A percentile compares a stretch with the other conserved stretches of the same genome.
phyloP scores from a whole-genome alignment of 208 protist species.

The Trichomonas gallinae region DNA sequence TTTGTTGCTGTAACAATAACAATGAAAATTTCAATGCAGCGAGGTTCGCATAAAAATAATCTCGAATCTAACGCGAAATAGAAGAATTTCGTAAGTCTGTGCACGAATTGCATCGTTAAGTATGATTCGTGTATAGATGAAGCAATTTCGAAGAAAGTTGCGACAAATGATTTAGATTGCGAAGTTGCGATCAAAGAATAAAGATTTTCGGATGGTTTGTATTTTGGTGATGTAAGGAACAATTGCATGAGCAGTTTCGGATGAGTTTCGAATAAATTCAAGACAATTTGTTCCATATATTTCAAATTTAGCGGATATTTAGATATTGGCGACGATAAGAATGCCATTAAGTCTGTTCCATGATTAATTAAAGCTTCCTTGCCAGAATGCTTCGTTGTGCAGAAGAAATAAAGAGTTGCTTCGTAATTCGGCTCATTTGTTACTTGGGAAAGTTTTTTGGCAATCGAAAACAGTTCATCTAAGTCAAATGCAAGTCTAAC shows the following conservation, averaged over 20 bases:
- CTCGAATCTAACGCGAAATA: neutral
- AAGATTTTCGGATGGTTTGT: neutral
- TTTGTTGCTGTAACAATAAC: neutral
- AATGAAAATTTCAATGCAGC: neutral
- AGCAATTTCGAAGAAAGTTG: neutral
- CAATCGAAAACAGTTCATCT: neutral
- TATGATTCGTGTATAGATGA: neutral
- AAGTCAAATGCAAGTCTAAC: neutral
- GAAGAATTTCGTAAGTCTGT: neutral
- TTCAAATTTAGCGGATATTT: neutral
- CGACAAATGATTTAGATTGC: neutral
- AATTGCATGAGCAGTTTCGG: neutral
- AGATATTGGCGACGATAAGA: neutral
- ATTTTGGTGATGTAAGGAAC: neutral
- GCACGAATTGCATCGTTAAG: neutral
- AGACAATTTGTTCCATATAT: neutral
- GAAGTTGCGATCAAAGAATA: neutral
- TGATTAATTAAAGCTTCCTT: neutral
- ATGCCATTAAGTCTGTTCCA: neutral
- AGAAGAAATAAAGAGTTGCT: neutral
- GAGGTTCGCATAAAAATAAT: neutral
- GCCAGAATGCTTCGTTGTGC: neutral
- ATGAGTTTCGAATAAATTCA: neutral
- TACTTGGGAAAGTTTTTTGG: neutral
- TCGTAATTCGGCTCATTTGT: neutral